phyloP scores from a whole-genome alignment of 495 filamentous ascomycete genomes.

The Podospora didyma region DNA sequence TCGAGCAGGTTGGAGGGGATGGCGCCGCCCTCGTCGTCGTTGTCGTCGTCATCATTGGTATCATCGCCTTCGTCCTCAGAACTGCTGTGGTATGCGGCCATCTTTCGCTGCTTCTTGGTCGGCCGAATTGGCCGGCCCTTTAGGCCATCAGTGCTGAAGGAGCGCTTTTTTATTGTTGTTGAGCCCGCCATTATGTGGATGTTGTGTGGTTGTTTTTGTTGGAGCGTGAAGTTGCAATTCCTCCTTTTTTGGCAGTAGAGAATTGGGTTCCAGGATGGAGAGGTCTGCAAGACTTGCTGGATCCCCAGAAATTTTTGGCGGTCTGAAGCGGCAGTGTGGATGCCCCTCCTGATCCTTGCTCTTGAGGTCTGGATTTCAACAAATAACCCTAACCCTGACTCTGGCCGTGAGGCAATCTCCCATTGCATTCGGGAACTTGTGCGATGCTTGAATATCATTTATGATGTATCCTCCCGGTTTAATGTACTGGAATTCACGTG shows the following conservation, averaged over 20 bases:
- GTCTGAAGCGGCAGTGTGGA: slow-evolving; percentile 18
- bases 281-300: slow-evolving; percentile 4
- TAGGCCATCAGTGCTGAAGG: slow-evolving; percentile 48
- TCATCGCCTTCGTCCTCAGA: slow-evolving; percentile 50
- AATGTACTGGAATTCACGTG: too few relatives aligned
- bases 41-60: slow-evolving; percentile 37
- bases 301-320: slow-evolving; percentile 36
- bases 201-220: slow-evolving; percentile 10
- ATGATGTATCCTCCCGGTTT: too few relatives aligned
- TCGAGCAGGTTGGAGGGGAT: slow-evolving; percentile 63
- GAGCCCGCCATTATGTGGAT: slow-evolving; percentile 27
- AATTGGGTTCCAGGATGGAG: neutral
- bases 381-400: too few relatives aligned
- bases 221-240: neutral
- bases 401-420: too few relatives aligned
- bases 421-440: too few relatives aligned
- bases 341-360: neutral
- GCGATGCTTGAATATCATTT: too few relatives aligned
- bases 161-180: slow-evolving; percentile 26
- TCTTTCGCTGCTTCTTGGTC: slow-evolving; percentile 68
- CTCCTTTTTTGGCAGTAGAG: too few relatives aligned
- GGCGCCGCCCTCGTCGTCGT: slow-evolving; percentile 48
- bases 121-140: slow-evolving; percentile 52
- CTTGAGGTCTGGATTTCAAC: too few relatives aligned
- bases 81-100: slow-evolving; percentile 68